phyloP scores from a whole-genome alignment of 768 basidiomycete genomes.

The Phanerodontia chrysosporium region DNA sequence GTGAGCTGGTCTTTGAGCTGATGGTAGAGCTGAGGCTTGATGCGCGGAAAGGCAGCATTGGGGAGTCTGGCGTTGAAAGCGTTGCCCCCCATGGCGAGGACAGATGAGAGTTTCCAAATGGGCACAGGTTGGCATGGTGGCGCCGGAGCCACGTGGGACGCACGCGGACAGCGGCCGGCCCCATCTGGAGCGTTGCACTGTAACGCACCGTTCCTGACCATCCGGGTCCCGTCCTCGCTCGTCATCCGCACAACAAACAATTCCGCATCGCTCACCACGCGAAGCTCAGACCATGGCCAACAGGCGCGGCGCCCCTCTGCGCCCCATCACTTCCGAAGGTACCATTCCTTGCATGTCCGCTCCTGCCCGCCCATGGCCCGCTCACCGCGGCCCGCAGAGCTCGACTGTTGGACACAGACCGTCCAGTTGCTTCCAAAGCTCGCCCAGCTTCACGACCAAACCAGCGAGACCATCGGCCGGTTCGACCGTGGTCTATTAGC shows the following conservation, averaged over 20 bases:
- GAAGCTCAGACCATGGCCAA: constrained; percentile 49
- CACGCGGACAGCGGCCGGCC: background rate
- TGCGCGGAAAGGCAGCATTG: constrained; percentile 51
- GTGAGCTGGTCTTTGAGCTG: constrained; percentile 44
- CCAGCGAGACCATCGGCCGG: constrained; percentile 59
- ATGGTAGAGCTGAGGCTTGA: constrained; percentile 52
- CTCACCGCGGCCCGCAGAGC: background rate
- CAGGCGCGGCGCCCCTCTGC: constrained; percentile 53
- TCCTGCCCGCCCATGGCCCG: constrained; percentile 8
- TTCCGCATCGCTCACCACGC: background rate
- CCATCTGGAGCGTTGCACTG: background rate
- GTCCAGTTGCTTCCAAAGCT: background rate
- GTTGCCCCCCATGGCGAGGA: constrained; percentile 53
- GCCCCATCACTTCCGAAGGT: constrained; percentile 80
- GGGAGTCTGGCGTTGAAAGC: constrained; percentile 51
- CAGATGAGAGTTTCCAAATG: background rate
- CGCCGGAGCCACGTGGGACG: background rate
- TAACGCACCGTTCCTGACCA: background rate
- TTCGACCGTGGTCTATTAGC: constrained; percentile 68
- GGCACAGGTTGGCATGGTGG: background rate
- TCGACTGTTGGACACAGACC: background rate
- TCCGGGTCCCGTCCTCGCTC: background rate
- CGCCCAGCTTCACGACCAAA: constrained; percentile 30
- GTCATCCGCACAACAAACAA: background rate
- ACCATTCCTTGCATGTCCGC: constrained; percentile 18